Evolutionary conservation across 2,329 filamentous ascomycete genomes (phyloP).

Genomic region (Fusarium coffeatum): DNA sequence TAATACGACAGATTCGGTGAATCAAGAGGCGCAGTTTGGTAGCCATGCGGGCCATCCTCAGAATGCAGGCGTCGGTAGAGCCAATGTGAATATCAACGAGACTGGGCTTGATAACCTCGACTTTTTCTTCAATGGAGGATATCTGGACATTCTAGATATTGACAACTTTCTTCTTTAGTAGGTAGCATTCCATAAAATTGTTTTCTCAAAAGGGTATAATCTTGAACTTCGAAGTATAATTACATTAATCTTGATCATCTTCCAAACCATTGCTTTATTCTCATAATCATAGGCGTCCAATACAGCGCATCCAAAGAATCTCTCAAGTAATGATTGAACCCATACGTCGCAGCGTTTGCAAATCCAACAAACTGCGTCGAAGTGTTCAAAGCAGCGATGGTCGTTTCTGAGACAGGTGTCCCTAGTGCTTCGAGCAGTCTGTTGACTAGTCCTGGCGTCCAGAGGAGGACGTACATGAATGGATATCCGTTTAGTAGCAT

Average conservation of each 20-base stretch:
- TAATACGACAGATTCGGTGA: not conserved
- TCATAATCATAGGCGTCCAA: slow-evolving; percentile 28
- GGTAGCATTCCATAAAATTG: not conserved
- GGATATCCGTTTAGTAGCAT: slow-evolving; percentile 44
- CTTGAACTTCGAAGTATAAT: not conserved
- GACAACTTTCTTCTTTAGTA: slow-evolving; percentile 16
- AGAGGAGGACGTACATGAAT: slow-evolving; percentile 41
- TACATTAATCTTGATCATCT: slow-evolving; percentile 3
- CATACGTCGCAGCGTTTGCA: slow-evolving; percentile 41
- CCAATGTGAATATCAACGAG: not conserved
- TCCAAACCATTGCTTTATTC: slow-evolving; percentile 25
- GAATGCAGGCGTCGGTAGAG: not conserved
- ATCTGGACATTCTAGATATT: slow-evolving; percentile 22
- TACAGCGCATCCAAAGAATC: slow-evolving; percentile 32
- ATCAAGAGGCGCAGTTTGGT: not conserved
- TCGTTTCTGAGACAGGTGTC: slow-evolving; percentile 15
- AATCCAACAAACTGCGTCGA: slow-evolving; percentile 42
- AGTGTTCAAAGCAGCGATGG: slow-evolving; percentile 28
- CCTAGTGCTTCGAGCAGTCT: slow-evolving; percentile 39
- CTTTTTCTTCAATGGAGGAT: slow-evolving; percentile 31
- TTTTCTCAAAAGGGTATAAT: not conserved
- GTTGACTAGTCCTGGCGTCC: slow-evolving; percentile 41
- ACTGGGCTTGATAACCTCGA: slow-evolving; percentile 22
- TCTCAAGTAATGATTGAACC: slow-evolving; percentile 42
- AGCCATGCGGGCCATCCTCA: not conserved